phyloP scores from a whole-genome alignment of 2,329 filamentous ascomycete genomes.

The Fusarium longipes region DNA sequence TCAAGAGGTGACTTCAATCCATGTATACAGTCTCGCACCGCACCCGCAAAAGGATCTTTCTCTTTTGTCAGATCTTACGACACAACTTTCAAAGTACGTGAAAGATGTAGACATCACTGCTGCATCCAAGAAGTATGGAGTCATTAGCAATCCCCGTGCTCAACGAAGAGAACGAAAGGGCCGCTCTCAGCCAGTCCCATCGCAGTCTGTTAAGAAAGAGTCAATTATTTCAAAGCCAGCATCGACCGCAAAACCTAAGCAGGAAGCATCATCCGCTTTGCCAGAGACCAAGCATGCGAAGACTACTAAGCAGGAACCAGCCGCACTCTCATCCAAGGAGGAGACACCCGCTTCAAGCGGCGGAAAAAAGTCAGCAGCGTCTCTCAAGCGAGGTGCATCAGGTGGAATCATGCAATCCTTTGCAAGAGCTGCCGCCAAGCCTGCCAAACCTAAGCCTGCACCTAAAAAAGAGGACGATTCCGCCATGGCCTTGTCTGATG shows the following conservation, averaged over 20 bases:
- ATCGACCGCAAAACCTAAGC: slow-evolving; percentile 42
- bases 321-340: slow-evolving; percentile 40
- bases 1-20: slow-evolving; percentile 79
- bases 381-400: slow-evolving; percentile 68
- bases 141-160: slow-evolving; percentile 79
- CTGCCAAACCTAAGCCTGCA: slow-evolving; percentile 62
- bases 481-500: slow-evolving; percentile 52
- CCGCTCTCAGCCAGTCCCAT: slow-evolving; percentile 43
- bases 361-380: slow-evolving; percentile 51
- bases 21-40: slow-evolving; percentile 87
- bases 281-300: slow-evolving; percentile 28
- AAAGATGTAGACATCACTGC: slow-evolving; percentile 69
- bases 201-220: slow-evolving; percentile 40
- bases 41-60: slow-evolving; percentile 76
- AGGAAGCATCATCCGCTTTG: slow-evolving; percentile 26
- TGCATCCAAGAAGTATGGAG: slow-evolving; percentile 72
- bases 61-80: slow-evolving; percentile 75
- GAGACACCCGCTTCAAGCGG: slow-evolving; percentile 43
- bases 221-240: slow-evolving; percentile 20
- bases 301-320: slow-evolving; percentile 48
- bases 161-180: slow-evolving; percentile 60
- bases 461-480: slow-evolving; percentile 51
- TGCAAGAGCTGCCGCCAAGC: slow-evolving; percentile 66
- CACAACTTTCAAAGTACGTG: slow-evolving; percentile 68
- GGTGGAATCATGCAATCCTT: slow-evolving; percentile 81